phyloP scores from a whole-genome alignment of 2,329 filamentous ascomycete species.

The Sordariomycetes sp. region DNA sequence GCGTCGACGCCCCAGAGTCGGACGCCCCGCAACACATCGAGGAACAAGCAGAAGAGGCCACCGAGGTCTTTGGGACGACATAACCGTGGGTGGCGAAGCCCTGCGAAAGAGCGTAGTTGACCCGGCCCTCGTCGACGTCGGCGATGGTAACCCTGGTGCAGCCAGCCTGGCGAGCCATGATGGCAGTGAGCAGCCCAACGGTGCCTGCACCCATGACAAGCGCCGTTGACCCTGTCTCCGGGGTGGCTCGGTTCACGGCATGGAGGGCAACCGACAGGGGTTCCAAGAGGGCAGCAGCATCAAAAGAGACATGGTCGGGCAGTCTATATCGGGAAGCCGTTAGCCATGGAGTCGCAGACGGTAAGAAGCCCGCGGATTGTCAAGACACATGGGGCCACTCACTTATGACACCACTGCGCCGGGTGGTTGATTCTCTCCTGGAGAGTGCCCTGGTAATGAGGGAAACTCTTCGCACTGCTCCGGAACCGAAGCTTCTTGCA shows the following conservation, averaged over 20 bases:
- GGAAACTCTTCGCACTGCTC: constrained; percentile 51
- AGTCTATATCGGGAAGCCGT: constrained; percentile 27
- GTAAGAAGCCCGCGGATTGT: not conserved
- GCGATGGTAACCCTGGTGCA: constrained; percentile 49
- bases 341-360: not conserved
- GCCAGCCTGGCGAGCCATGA: constrained; percentile 50
- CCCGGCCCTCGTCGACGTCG: constrained; percentile 48
- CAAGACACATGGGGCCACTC: not conserved
- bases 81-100: constrained; percentile 51
- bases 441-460: constrained; percentile 48
- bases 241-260: constrained; percentile 43
- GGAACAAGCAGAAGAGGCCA: constrained; percentile 33
- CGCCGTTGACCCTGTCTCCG: constrained; percentile 40
- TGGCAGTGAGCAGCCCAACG: constrained; percentile 51
- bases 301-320: constrained; percentile 47
- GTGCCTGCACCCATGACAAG: constrained; percentile 57
- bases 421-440: constrained; percentile 52
- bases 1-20: constrained; percentile 11
- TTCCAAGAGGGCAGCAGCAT: constrained; percentile 49
- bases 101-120: constrained; percentile 46
- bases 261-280: constrained; percentile 53
- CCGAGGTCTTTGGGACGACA: constrained; percentile 36
- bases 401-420: constrained; percentile 47
- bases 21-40: constrained; percentile 19
- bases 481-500: constrained; percentile 53